Percentiles rank a stretch among this genome's conserved stretches.
Evolutionary conservation across 1,139 yeast species (phyloP).

Genomic region (Candida sp.): DNA sequence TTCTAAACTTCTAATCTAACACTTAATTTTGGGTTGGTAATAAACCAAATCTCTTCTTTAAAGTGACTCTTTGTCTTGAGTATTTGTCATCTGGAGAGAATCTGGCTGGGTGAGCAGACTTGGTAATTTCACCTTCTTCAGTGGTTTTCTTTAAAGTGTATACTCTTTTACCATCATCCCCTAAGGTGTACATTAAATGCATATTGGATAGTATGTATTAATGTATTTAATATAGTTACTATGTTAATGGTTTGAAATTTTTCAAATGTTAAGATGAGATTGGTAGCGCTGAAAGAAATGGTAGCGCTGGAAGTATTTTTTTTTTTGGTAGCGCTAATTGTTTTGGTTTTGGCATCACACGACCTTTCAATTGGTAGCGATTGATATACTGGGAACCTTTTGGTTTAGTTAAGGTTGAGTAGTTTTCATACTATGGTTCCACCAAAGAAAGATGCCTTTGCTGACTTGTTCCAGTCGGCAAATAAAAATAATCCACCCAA

Average conservation of each 20-base stretch:
- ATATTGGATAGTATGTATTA: slow-evolving; percentile 32
- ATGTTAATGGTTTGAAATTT: no score
- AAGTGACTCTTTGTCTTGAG: slow-evolving; percentile 97
- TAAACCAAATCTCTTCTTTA: slow-evolving; percentile 90
- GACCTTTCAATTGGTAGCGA: no score
- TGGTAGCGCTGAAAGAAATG: no score
- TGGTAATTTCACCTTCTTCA: slow-evolving; percentile 89
- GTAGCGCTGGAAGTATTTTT: no score
- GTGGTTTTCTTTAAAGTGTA: slow-evolving; percentile 87
- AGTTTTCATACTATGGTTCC: slow-evolving; percentile 12
- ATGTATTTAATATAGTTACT: no score
- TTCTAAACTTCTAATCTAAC: slow-evolving; percentile 8
- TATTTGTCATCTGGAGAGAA: slow-evolving; percentile 99
- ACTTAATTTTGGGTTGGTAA: slow-evolving; percentile 74
- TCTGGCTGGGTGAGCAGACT: slow-evolving; percentile 99
- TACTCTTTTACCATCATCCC: slow-evolving; percentile 90
- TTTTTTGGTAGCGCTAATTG: no score
- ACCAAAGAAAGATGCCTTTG: slow-evolving; percentile 47
- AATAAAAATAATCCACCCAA: slow-evolving; percentile 10
- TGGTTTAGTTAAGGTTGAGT: background rate
- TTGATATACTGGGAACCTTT: no score
- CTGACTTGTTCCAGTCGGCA: slow-evolving; percentile 43
- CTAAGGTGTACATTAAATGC: slow-evolving; percentile 99
- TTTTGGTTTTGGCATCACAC: no score
- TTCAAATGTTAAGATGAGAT: no score